Base-by-base conservation (phyloP, 805 yeast species). In the Cyberlindnera maritima region DNA sequence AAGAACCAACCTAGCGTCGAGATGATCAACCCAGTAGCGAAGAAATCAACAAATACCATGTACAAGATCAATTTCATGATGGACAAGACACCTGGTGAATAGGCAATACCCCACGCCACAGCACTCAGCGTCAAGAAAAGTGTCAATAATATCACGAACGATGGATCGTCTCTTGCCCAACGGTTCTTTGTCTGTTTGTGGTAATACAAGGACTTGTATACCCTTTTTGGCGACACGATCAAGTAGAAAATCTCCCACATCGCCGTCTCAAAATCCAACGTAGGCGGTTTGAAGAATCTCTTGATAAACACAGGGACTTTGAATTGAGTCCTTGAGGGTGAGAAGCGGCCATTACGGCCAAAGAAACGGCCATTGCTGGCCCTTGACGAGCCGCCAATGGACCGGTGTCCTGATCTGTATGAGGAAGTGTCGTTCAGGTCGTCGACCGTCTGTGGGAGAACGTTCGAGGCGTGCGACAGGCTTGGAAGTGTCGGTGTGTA, bases 161-260 rank as follows among this genome's bases (percentile, higher is more conserved):
- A 83, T 0, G 97, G 97, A 64, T 90, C 97, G 65, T 91, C 97
- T 53, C 97, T 75, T 1, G 96, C 83, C 84, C 95, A 89, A 53
- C 80, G 79, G 56, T 83, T 79, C 59, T 80, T 83, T 2, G 89
- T 83, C 56, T 86, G 92, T 57, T 82, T 85, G 55, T 88, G 90
- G 61, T 87, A 88, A 62, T 87, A 88, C 49, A 88, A 77, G 18
- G 90, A 79, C 53, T 87, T 76, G 69, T 86, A 90, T 59, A 90
- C 95, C 51, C 87, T 82, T 58, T 83, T 79, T 2, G 97, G 97
- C 36, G 83, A 78, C 23, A 81, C 70, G 14, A 90, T 70, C 46
- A 90, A 68, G 59, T 88, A 78, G 50, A 85, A 70, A 66, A 90
- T 83, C 63, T 91, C 97, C 96, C 96, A 91, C 49, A 82, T 75